Evolutionary conservation across 306 rosid species (phyloP), one percentile per base, ranked within the genome.

Genomic region (Sicyos baderoa): DNA sequence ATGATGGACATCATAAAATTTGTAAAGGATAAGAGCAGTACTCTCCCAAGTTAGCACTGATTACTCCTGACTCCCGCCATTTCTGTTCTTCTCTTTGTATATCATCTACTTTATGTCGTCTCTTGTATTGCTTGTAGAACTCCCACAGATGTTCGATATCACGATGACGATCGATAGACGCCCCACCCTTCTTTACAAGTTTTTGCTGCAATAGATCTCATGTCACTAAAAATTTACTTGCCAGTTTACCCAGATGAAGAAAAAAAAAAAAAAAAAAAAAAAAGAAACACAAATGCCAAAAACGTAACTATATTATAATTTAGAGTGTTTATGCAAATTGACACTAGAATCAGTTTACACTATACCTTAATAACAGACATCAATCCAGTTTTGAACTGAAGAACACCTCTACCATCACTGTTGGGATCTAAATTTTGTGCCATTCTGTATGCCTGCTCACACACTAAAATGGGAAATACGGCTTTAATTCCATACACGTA

Each of bases 391-490:
- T 89, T 93, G 79, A 93, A 90, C 82, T 89, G 97, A 72, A 88
- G 91, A 82, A 89, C 91, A 65, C 99, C 99, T 77, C 97, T 84
- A 32, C 97, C 97, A 63, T 80, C 84, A 75, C 97, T 90, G 77
- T 56, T 85, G 27, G 97, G 97, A 67, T 93, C 97, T 44, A 93
- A 86, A 83, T 86, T 84, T 77, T 93, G 99, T 17, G 97, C 91
- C 99, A 93, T 89, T 50, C 58, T 77, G 75, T 89, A 93, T 5
- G 99, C 99, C 81, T 93, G 97, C 94, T 93, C 99, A 54, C 97
- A 90, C 90, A 93, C 99, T 93, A 74, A 74, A 77, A 76, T 72
- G 49, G 71, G 79, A 83, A 57, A 52, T n/a, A 74, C 19, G 62
- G 52, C 37, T 70, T 65, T 45, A 65, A 65, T 53, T 16, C 29